Conservation (phyloP, 2,329 filamentous ascomycete genomes). For the Fusarium siculi region DNA sequence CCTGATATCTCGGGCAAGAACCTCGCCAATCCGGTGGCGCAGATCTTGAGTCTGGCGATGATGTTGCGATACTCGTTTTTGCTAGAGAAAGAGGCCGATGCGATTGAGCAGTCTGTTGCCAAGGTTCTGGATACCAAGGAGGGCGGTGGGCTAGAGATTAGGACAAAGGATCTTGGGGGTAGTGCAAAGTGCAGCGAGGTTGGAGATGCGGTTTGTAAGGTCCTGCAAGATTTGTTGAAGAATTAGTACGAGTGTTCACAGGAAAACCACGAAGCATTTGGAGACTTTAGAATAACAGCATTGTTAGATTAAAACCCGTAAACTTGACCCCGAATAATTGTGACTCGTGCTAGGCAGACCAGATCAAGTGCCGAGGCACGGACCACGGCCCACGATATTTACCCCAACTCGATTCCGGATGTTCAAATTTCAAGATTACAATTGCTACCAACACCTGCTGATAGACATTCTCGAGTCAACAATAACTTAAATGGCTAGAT, state of each 20-base stretch:
- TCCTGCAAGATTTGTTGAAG: background rate
- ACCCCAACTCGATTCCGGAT: background rate
- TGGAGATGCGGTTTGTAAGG: slow-evolving; percentile 65
- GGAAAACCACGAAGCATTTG: too few relatives aligned
- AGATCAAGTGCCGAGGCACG: background rate
- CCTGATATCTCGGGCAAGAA: slow-evolving; percentile 79
- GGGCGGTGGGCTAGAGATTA: slow-evolving; percentile 57
- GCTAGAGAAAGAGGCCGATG: slow-evolving; percentile 68
- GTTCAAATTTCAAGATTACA: background rate
- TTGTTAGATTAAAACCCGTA: background rate
- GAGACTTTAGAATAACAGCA: background rate
- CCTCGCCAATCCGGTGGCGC: slow-evolving; percentile 77
- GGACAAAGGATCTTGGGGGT: slow-evolving; percentile 74
- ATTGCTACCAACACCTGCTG: background rate
- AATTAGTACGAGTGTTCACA: too few relatives aligned
- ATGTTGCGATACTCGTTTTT: slow-evolving; percentile 78
- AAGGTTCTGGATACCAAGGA: slow-evolving; percentile 68
- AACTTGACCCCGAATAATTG: background rate
- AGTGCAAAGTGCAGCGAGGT: slow-evolving; percentile 71
- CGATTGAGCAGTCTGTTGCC: slow-evolving; percentile 72
- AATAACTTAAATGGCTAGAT: background rate
- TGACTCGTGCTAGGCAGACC: background rate
- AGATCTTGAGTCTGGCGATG: slow-evolving; percentile 78
- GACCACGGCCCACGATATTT: background rate
- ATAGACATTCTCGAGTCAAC: background rate